A percentile compares a stretch with the other conserved stretches of the same genome.
Conservation (phyloP, 306 rosid genomes). For the Cicer pinnatifidum region DNA sequence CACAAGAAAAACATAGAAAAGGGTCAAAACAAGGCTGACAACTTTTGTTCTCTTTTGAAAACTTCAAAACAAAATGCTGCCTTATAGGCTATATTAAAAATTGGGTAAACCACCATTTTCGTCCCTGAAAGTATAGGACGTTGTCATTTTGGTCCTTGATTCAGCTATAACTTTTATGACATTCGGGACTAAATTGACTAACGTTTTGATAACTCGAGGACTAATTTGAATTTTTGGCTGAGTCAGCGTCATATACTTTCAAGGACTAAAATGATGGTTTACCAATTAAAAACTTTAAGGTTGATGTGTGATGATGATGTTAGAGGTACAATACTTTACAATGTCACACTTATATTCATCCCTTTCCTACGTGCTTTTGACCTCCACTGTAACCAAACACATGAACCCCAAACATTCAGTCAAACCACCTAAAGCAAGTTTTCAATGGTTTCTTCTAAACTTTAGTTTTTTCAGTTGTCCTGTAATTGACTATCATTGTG, state of each 20-base stretch:
- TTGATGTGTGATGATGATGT: neutral
- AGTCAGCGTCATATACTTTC: too few species aligned
- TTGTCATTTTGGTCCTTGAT: too few species aligned
- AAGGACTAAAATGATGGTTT: too few species aligned
- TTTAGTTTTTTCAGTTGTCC: conserved; percentile 9
- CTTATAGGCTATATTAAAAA: neutral
- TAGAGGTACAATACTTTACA: neutral
- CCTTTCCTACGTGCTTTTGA: neutral
- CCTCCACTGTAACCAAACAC: neutral
- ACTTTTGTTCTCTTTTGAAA: neutral
- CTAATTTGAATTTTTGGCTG: too few species aligned
- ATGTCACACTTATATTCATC: neutral
- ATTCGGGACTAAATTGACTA: too few species aligned
- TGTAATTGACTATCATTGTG: neutral
- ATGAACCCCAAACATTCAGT: neutral
- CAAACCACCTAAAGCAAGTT: conserved; percentile 4
- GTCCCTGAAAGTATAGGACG: too few species aligned
- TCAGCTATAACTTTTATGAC: too few species aligned
- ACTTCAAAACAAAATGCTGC: neutral
- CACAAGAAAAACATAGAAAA: neutral
- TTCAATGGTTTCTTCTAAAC: neutral
- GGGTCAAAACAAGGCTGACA: neutral
- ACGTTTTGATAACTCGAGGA: too few species aligned
- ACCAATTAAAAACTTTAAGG: neutral
- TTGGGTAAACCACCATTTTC: too few species aligned